Evolutionary conservation across 2,329 filamentous ascomycete genomes (phyloP).

Genomic region (Colletotrichum navitas): DNA sequence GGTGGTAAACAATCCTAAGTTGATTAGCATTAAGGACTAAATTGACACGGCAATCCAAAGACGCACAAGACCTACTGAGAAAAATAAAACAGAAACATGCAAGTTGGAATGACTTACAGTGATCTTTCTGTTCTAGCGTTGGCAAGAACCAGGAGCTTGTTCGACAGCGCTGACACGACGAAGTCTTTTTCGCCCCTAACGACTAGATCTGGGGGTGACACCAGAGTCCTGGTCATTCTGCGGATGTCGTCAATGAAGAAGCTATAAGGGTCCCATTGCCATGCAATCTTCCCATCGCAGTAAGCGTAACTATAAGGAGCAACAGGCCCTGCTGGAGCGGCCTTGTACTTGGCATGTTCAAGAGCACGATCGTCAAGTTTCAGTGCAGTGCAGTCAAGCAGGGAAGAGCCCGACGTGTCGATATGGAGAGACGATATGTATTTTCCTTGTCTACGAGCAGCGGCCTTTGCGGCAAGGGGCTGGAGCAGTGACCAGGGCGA

Average conservation of each 20-base stretch:
- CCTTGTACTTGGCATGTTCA: background rate
- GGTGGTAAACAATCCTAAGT: constrained; percentile 18
- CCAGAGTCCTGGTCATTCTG: constrained; percentile 9
- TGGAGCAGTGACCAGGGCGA: constrained; percentile 9
- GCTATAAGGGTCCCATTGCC: constrained; percentile 7
- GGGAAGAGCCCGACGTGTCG: background rate
- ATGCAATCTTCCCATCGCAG: constrained; percentile 17
- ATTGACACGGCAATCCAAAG: background rate
- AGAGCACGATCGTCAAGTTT: background rate
- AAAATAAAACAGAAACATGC: background rate
- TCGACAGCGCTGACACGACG: background rate
- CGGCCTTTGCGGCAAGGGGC: background rate
- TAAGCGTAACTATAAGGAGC: background rate
- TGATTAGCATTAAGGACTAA: background rate
- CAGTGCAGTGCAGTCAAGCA: background rate
- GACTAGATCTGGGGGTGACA: constrained; percentile 3
- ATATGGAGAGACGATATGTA: constrained; percentile 2
- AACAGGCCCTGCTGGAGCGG: too few species aligned
- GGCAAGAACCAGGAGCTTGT: background rate
- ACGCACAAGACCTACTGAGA: too few species aligned
- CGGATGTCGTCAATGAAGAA: constrained; percentile 35
- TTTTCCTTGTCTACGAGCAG: constrained; percentile 3
- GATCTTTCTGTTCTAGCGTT: background rate
- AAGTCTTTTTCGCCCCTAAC: constrained; percentile 19
- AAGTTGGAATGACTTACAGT: constrained; percentile 14